Evolutionary conservation across 495 filamentous ascomycete species (phyloP), one percentile per base, ranked within the genome.

Genomic region (Aspergillus sclerotioniger): DNA sequence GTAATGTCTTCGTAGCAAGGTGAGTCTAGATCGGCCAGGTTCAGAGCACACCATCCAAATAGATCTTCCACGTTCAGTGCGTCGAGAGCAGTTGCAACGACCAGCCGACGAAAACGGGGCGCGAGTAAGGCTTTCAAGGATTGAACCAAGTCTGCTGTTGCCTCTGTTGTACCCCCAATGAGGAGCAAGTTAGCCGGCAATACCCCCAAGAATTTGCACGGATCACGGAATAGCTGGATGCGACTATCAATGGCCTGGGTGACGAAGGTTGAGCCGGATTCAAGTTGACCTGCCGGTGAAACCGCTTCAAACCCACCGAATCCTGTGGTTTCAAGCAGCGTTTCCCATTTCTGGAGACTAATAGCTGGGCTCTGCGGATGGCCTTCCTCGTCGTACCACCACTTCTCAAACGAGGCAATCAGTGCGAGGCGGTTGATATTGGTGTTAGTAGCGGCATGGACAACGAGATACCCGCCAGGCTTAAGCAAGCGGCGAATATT

Each of bases 381-480:
- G 8, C 25, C 48, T 8, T 51, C 49, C 3, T 16, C 28, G 9
- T 54, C 53, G 0, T 32, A 20, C 61, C 61, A 60, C 61, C 61
- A 57, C 0, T 44, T 57, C 6, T 48, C 31, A 12, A 57, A 21
- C 0, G 1, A 12, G 5, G 54, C 25, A 5, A 35, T 20, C 8
- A 60, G 51, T 5, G 19, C 6, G 2, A 39, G 6, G 2, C 15
- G 3, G 8, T 41, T 47, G 0, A 21, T 19, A 9, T 51, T 43
- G 1, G 20, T 16, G 6, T 50, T 50, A 15, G 61, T 63, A 3
- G 31, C 10, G 21, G 56, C 61, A 2, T 15, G 20, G 3, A 47
- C 8, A n/a, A 68, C 41, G 3, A 68, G 44, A 44, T 63, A 63
- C n/a, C 65, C 65, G 7, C 58, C 58, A 17, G 63, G 66, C 32